Evolutionary conservation across 1,139 yeast species (phyloP).

Genomic region (Candida sp.): DNA sequence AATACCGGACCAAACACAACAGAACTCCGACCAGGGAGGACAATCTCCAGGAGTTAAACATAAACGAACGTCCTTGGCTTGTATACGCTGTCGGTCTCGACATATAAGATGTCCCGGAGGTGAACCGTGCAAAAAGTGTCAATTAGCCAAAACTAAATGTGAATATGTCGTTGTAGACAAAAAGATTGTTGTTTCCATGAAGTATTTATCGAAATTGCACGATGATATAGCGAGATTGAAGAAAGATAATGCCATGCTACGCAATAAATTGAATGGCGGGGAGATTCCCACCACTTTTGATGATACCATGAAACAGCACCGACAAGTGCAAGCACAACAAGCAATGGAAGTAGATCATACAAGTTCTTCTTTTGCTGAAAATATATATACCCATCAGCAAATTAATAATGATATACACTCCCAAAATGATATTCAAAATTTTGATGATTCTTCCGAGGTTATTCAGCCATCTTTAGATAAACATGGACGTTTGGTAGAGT

Average conservation of each 20-base stretch:
- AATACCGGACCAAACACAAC: not conserved
- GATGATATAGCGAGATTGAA: slow-evolving; percentile 56
- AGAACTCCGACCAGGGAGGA: not conserved
- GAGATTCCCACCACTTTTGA: slow-evolving; percentile 8
- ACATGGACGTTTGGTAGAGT: slow-evolving; percentile 66
- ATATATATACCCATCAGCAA: slow-evolving; percentile 2
- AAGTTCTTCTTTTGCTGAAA: not conserved
- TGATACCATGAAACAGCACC: slow-evolving; percentile 2
- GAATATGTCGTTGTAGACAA: slow-evolving; percentile 77
- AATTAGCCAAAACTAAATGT: slow-evolving; percentile 55
- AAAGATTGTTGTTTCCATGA: slow-evolving; percentile 75
- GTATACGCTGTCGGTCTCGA: slow-evolving; percentile 70
- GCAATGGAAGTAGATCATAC: slow-evolving; percentile 3
- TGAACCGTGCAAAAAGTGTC: slow-evolving; percentile 69
- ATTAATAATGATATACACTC: slow-evolving; percentile 1
- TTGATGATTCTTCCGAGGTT: slow-evolving; percentile 32
- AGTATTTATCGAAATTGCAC: slow-evolving; percentile 65
- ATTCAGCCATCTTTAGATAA: slow-evolving; percentile 68
- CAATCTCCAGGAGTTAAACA: slow-evolving; percentile 9
- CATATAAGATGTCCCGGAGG: slow-evolving; percentile 86
- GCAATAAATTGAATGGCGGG: slow-evolving; percentile 40
- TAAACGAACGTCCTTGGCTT: slow-evolving; percentile 42
- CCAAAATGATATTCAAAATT: not conserved
- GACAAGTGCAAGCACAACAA: slow-evolving; percentile 8
- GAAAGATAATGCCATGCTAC: slow-evolving; percentile 53